These are phyloP conservation scores for Asterophora parasitica DNA, from an alignment of 768 basidiomycete genomes.

Conservation along the genomic window DNA sequence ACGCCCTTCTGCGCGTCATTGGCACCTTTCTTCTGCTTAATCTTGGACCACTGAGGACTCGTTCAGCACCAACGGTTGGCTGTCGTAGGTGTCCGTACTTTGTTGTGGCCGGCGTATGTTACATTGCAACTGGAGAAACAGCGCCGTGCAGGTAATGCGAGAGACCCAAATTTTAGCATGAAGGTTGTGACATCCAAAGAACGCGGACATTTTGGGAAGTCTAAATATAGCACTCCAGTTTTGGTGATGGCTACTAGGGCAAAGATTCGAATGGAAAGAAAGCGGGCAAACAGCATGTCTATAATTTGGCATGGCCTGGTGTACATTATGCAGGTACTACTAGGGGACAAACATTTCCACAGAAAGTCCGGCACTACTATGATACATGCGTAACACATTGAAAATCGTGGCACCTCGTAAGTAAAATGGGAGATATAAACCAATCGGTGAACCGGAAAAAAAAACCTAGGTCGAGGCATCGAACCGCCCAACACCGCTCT, in stretches of 20 bases:
- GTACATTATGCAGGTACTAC: background rate
- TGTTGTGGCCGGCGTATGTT: constrained; percentile 36
- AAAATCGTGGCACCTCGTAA: background rate
- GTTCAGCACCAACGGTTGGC: background rate
- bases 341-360: background rate
- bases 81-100: constrained; percentile 21
- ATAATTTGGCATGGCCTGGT: background rate
- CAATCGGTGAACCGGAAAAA: background rate
- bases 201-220: too few relatives aligned
- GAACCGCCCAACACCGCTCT: constrained; percentile 33
- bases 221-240: too few relatives aligned
- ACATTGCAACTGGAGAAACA: constrained; percentile 17
- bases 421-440: background rate
- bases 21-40: constrained; percentile 65
- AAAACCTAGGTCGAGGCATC: background rate
- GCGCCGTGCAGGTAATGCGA: constrained; percentile 13
- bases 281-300: too few relatives aligned
- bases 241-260: too few relatives aligned
- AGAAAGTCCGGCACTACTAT: constrained; percentile 2
- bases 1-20: constrained; percentile 57
- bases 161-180: constrained; percentile 12
- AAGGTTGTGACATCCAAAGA: background rate
- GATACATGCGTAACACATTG: constrained; percentile 1
- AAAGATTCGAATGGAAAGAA: too few relatives aligned
- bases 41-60: constrained; percentile 63